Evolutionary conservation across 768 basidiomycete species (phyloP), one percentile per base, ranked within the genome.

Genomic region (Phylloporus arenicola): DNA sequence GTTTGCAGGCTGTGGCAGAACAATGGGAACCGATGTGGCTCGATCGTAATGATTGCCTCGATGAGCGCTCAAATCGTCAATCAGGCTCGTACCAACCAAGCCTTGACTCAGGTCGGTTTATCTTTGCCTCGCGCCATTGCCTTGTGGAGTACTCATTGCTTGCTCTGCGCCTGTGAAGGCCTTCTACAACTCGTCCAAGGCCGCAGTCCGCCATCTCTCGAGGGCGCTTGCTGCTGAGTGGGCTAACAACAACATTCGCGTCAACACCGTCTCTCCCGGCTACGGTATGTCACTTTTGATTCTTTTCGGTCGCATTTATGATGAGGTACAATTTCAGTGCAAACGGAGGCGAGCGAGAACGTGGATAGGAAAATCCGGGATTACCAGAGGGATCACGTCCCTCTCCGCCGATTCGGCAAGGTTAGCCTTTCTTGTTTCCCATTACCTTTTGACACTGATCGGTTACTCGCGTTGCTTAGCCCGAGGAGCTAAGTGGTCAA

Each of bases 21-120:
- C 1, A 65, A 71, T 0, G 39, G 49, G 3, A 50, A 59, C 1
- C 48, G 57, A 6, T 59, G 65, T 30, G 78, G 79, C 0, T 81
- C 82, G 0, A 84, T 84, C 49, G 80, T 85, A 31, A 77, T 85
- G 49, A 82, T 76, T 0, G 76, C 80, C 2, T 82, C 80, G 4
- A 86, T 85, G 82, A 80, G 78, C 54, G 83, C 81, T 1, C 77
- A 78, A 47, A 84, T 85, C 54, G 80, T 83, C 64, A 84, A 84
- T 51, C 75, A 77, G 57, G 55, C 69, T 4, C 65, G 57, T 2
- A 58, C 64, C 29, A 78, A 76, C 58, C 58, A 72, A 54, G 69
- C 82, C 4, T 62, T 83, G 39, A 76, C 74, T 19, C 83, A 83
- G 68, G 81, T 75, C n/a, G 8, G 41, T 41, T 10, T 41, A 17